Evolutionary conservation across 805 yeast genomes (phyloP).

Genomic region (Candida gorgasii): DNA sequence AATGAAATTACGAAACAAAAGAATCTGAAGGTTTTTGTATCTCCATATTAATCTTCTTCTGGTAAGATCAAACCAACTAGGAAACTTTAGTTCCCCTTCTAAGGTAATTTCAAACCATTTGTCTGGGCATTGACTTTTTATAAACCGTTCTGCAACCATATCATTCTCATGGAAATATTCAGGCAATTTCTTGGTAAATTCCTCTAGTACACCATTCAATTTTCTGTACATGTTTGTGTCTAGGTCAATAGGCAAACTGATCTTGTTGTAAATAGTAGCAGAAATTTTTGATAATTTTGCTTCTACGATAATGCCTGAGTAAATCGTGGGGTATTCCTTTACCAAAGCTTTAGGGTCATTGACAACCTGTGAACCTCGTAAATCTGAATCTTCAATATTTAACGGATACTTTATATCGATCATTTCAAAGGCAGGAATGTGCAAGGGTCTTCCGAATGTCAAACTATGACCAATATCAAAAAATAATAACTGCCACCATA

Average conservation of each 20-base stretch:
- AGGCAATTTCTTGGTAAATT: constrained; percentile 50
- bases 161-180: constrained; percentile 28
- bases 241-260: constrained; percentile 1
- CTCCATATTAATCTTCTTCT: constrained; percentile 60
- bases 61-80: constrained; percentile 56
- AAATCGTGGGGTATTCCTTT: constrained; percentile 12
- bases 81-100: constrained; percentile 22
- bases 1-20: constrained; percentile 56
- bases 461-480: constrained; percentile 66
- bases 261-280: background rate
- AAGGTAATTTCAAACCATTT: background rate
- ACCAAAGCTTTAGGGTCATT: constrained; percentile 37
- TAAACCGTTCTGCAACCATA: background rate
- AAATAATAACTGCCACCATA: constrained; percentile 69
- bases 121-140: background rate
- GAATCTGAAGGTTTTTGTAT: constrained; percentile 54
- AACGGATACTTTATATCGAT: constrained; percentile 53
- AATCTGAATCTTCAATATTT: constrained; percentile 22
- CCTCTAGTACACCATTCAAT: constrained; percentile 22
- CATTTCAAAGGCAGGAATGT: constrained; percentile 47
- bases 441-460: constrained; percentile 65
- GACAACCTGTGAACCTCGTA: constrained; percentile 26
- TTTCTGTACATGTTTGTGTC: background rate
- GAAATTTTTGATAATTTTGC: constrained; percentile 3
- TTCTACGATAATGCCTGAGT: constrained; percentile 10